Evolutionary conservation across 2,329 filamentous ascomycete genomes (phyloP), one percentile per base, ranked within the genome.

Genomic region (Epichloe typhina): DNA sequence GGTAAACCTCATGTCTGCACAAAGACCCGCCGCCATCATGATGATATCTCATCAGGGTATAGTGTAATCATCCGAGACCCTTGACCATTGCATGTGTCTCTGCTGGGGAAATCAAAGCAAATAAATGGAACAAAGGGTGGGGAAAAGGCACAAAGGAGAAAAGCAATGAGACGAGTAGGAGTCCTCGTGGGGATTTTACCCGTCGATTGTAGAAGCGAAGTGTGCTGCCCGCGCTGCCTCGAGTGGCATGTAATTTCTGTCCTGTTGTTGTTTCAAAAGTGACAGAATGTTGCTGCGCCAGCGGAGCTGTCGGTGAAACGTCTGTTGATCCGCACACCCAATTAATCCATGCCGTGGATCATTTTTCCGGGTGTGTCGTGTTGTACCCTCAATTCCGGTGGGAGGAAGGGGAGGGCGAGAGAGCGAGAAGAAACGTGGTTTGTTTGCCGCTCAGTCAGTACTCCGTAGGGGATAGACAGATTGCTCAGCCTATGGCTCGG

Each of bases 401-500:
- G 11, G 19, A 5, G 17, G 21, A 13, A 21, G 7, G n/a, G 1
- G 3, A 19, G 19, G 12, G 17, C 19, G 5, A 42, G 19, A 1
- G 26, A 7, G 7, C 7, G 7, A 26, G 7, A 26, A 26, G 26
- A 26, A 26, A 26, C 7, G 26, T 26, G 23, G 23, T 26, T 26
- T 26, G 7, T 26, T 26, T 26, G 26, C 26, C 26, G 26, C 26
- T 26, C 7, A 8, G 26, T 8, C 26, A 26, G 26, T 26, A 26
- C 26, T 26, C n/a, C 5, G 39, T 19, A 21, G 17, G 3, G 17
- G 9, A 5, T 12, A 12, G 17, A 5, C 5, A 12, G 12, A 4
- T 38, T 19, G 2, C 19, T 52, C 67, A 79, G n/a, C 75, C 75
- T 49, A 79, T 72, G 3, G 76, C 76, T 31, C 72, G 68, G 5